Evolutionary conservation across 2,329 filamentous ascomycete genomes (phyloP).

Genomic region (Lasiodiplodia sp.): DNA sequence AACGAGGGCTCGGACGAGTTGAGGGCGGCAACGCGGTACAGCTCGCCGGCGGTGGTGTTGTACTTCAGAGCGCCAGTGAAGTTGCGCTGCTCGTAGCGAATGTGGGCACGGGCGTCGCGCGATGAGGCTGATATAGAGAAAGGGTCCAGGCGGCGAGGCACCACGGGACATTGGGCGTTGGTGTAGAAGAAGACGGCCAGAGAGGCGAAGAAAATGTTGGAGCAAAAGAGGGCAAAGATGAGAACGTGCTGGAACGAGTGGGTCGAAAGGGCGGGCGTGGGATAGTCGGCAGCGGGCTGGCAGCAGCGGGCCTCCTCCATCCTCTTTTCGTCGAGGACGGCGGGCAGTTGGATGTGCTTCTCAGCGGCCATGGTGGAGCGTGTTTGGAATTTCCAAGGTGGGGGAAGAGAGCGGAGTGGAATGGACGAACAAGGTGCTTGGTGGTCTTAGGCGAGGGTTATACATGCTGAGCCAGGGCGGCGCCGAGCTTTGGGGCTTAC

Average conservation of each 20-base stretch:
- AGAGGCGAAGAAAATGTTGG: conserved; percentile 25
- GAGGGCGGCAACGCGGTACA: not conserved
- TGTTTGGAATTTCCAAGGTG: not conserved
- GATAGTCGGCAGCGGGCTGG: conserved; percentile 12
- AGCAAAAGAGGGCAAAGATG: conserved; percentile 28
- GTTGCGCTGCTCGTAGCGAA: conserved; percentile 23
- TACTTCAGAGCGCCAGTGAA: conserved; percentile 14
- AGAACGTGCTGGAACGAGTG: conserved; percentile 27
- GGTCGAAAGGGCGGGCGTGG: conserved; percentile 1
- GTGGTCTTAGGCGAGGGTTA: conserved; percentile 3
- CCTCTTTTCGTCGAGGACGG: conserved; percentile 11
- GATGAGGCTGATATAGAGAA: conserved; percentile 18
- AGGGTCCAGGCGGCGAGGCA: conserved; percentile 1
- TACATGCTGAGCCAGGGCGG: not conserved
- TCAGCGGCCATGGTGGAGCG: not conserved
- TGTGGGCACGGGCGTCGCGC: conserved; percentile 15
- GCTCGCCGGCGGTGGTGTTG: conserved; percentile 5
- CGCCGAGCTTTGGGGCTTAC: conserved; percentile 13
- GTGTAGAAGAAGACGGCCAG: conserved; percentile 27
- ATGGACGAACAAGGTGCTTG: not conserved
- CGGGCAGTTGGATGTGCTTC: not conserved
- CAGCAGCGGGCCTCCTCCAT: conserved; percentile 3
- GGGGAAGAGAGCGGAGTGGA: not conserved
- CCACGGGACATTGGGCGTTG: conserved; percentile 26
- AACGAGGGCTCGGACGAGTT: conserved; percentile 7